Conservation (phyloP, 2,329 filamentous ascomycete species). For the Ophiostoma piceae region DNA sequence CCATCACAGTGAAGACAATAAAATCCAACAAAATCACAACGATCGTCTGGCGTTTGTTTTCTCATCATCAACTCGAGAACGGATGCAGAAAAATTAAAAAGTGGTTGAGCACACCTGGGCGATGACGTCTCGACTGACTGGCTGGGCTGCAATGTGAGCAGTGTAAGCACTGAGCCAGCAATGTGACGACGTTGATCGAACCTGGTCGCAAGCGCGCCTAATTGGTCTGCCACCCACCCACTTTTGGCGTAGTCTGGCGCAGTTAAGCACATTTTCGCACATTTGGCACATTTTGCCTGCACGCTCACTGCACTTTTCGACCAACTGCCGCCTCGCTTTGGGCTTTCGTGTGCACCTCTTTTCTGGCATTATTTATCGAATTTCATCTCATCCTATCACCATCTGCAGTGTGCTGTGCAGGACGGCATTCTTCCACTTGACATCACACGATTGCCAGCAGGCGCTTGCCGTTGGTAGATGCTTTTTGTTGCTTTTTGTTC, state of each 20-base stretch:
- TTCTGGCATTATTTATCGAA: not conserved
- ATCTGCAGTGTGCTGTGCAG: not conserved
- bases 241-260: not conserved
- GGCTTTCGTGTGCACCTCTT: not conserved
- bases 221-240: not conserved
- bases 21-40: not conserved
- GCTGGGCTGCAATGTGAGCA: not conserved
- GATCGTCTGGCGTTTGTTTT: not conserved
- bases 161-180: not conserved
- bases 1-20: not conserved
- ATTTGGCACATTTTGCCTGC: not conserved
- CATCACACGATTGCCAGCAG: not conserved
- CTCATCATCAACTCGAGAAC: not conserved
- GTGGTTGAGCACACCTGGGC: conserved; percentile 1
- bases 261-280: not conserved
- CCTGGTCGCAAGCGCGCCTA: not conserved
- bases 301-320: not conserved
- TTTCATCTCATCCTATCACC: not conserved
- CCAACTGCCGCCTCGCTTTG: conserved; percentile 4
- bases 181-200: not conserved
- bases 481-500: not conserved
- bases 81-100: not conserved
- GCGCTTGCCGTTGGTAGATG: not conserved
- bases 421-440: not conserved
- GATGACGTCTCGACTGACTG: conserved; percentile 7